Evolutionary conservation across 2,329 filamentous ascomycete species (phyloP).

Genomic region (Epichloe brachyelytri): DNA sequence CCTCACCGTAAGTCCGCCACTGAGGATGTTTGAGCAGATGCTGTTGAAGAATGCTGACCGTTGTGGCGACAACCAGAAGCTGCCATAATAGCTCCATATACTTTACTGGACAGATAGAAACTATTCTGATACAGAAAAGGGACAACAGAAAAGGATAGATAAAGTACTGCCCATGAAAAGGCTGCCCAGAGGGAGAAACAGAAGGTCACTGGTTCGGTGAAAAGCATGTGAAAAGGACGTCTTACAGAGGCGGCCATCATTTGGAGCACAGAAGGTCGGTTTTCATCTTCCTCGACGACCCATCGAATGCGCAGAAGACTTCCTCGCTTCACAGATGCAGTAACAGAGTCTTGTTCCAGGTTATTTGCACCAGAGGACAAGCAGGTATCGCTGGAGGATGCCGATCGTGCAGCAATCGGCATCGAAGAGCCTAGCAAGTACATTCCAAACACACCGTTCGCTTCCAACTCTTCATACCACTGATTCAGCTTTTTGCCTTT

Average conservation of each 20-base stretch:
- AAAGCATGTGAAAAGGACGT: constrained; percentile 64
- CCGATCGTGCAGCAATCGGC: constrained; percentile 9
- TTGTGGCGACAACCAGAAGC: constrained; percentile 53
- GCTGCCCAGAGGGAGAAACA: constrained; percentile 83
- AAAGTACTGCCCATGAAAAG: constrained; percentile 82
- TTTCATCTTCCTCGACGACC: constrained; percentile 68
- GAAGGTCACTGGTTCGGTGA: constrained; percentile 68
- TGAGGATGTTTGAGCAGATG: constrained; percentile 38
- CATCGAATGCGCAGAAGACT: constrained; percentile 50
- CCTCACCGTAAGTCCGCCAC: constrained; percentile 15
- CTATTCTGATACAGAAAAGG: constrained; percentile 58
- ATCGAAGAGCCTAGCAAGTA: constrained; percentile 18
- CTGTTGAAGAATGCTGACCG: constrained; percentile 61
- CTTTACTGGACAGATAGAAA: constrained; percentile 55
- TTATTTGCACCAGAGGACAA: not conserved
- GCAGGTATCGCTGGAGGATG: constrained; percentile 7
- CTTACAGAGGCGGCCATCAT: constrained; percentile 65
- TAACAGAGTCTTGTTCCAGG: not conserved
- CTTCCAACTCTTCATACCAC: constrained; percentile 67
- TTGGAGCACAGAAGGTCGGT: constrained; percentile 50
- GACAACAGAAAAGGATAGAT: constrained; percentile 70
- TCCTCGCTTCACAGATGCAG: not conserved
- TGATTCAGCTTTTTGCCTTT: constrained; percentile 63
- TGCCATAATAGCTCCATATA: constrained; percentile 62
- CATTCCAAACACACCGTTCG: constrained; percentile 41